phyloP scores from a whole-genome alignment of 1,284 basidiomycete genomes.

The Volvariella volvacea region DNA sequence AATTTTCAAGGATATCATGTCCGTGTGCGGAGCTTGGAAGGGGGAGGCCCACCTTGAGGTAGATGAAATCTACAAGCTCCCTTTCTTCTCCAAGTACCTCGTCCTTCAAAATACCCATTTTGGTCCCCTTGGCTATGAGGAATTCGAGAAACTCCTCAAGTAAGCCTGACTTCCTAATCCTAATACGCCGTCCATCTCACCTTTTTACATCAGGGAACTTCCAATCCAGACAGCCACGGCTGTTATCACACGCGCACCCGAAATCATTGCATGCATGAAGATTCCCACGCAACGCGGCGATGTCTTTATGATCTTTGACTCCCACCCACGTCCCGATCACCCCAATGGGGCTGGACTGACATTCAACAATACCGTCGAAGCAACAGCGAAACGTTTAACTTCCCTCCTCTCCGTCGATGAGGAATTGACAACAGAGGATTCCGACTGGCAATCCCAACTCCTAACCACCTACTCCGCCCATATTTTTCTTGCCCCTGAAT shows the following conservation, averaged over 20 bases:
- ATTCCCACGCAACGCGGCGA: slow-evolving; percentile 1
- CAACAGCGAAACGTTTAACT: neutral
- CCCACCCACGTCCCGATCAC: neutral
- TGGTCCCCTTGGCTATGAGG: neutral
- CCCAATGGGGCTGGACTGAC: neutral
- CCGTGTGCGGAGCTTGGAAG: neutral
- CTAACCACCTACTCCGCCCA: neutral
- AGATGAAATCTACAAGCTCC: neutral
- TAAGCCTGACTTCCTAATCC: neutral
- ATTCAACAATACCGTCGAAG: neutral
- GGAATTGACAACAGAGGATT: neutral
- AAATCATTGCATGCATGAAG: neutral
- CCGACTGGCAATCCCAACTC: slow-evolving; percentile 1
- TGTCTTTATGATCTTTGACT: slow-evolving; percentile 1
- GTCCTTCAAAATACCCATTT: neutral
- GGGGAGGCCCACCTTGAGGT: slow-evolving; percentile 1
- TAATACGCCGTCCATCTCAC: neutral
- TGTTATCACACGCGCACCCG: neutral
- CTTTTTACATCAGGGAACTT: neutral
- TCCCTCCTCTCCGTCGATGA: neutral
- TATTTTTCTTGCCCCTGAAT: neutral
- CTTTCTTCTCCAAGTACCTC: neutral
- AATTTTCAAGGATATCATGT: neutral
- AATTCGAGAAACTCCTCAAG: neutral
- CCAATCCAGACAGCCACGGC: neutral